Percentiles rank a stretch among this genome's conserved stretches.
Conservation (phyloP, 192 early-diverging fungal species). For the Podila clonocystis region DNA sequence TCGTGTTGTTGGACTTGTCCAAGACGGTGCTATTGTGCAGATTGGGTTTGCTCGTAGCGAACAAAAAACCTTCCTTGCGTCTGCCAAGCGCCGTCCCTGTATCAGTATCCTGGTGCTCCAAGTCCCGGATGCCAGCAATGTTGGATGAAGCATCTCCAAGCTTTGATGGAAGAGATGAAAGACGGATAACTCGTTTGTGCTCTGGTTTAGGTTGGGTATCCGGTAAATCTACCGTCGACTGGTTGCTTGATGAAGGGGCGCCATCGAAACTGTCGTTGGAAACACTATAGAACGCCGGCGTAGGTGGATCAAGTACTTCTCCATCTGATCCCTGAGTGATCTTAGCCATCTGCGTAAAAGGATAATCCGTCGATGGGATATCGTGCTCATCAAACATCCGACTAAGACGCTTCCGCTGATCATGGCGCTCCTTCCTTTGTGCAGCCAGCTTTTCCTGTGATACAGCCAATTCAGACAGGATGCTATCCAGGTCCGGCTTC, state of each 20-base stretch:
- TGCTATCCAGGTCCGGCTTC: slow-evolving; percentile 50
- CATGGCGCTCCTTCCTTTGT: background rate
- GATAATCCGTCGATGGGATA: background rate
- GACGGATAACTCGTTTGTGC: background rate
- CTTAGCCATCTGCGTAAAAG: background rate
- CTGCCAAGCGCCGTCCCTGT: slow-evolving; percentile 45
- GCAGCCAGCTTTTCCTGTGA: slow-evolving; percentile 8
- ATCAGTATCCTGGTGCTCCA: slow-evolving; percentile 64
- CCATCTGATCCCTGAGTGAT: background rate
- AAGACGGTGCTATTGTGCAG: slow-evolving; percentile 38
- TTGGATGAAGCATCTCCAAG: slow-evolving; percentile 8
- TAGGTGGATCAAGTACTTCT: background rate
- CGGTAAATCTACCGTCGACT: background rate
- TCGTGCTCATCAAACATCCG: background rate
- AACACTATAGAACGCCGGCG: background rate
- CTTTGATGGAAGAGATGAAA: slow-evolving; percentile 2
- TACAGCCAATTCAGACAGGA: slow-evolving; percentile 17
- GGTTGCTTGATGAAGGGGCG: background rate
- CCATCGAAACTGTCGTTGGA: background rate
- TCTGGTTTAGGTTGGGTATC: background rate
- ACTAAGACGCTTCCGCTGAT: background rate
- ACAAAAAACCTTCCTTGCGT: slow-evolving; percentile 69
- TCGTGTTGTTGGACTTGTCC: slow-evolving; percentile 33
- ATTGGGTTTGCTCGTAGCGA: slow-evolving; percentile 60
- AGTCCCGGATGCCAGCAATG: slow-evolving; percentile 70